phyloP scores from a whole-genome alignment of 139 green algal species.

The Picochlorum sp. region DNA sequence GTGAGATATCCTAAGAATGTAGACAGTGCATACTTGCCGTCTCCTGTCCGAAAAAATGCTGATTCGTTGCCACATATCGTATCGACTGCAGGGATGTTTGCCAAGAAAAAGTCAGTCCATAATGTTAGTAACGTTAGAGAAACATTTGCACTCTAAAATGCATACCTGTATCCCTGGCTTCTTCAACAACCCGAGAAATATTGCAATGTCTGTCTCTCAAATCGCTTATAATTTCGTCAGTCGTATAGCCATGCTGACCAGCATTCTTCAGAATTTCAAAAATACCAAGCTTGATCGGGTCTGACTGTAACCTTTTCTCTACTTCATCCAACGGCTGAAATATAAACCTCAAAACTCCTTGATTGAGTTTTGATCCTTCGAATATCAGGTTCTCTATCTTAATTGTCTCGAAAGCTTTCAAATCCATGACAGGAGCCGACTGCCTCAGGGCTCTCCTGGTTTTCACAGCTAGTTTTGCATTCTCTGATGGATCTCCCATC shows the following conservation, averaged over 20 bases:
- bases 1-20: constrained; percentile 18
- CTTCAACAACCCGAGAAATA: constrained; percentile 12
- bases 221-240: constrained; percentile 15
- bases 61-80: constrained; percentile 30
- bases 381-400: too few species aligned
- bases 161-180: constrained; percentile 17
- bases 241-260: constrained; percentile 6
- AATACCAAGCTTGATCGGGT: constrained; percentile 38
- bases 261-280: constrained; percentile 35
- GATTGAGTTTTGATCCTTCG: not conserved
- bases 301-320: constrained; percentile 32
- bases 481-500: not conserved
- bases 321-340: constrained; percentile 33
- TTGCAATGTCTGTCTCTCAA: constrained; percentile 21
- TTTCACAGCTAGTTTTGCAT: not conserved
- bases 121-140: too few species aligned
- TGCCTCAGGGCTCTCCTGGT: not conserved
- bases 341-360: not conserved
- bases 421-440: not conserved
- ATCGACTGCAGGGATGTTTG: constrained; percentile 12
- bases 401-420: too few species aligned
- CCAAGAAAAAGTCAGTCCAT: too few species aligned
- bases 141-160: too few species aligned
- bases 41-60: constrained; percentile 29
- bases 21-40: constrained; percentile 35